Evolutionary conservation across 345 rosid species (phyloP), one percentile per base, ranked within the genome.

Genomic region (Crucihimalaya himalaica): DNA sequence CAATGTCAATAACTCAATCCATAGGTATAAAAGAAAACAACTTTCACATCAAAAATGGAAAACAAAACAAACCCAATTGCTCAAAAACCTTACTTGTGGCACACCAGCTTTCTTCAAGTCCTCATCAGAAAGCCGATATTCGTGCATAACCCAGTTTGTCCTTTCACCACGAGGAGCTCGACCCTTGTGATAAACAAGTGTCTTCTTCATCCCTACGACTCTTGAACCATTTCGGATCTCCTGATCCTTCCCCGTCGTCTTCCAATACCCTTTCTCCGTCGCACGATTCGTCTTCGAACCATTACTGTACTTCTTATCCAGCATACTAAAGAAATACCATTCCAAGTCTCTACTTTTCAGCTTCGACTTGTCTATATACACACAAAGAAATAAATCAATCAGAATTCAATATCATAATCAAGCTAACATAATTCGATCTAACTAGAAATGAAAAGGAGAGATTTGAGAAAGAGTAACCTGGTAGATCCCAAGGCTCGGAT

Each of bases 81-180:
- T 28, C 28, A 32, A 8, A 45, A 10, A 70, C 39, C 91, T 86
- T 83, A 95, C 99, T 60, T 82, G 96, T 4, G 83, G 78, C 55
- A 85, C 71, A 63, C 88, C 89, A 34, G 81, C 77, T 76, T 81
- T 86, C 80, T 66, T 82, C 77, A 95, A 45, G 29, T 88, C 88
- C 66, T 92, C 92, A 55, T 92, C 99, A 35, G 83, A 71, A 20
- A 95, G 87, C 6, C 96, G 84, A 72, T 92, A 95, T 84, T 95
- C 99, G 0, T 95, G 99, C 99, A 95, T 95, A 42, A 95, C 99
- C 99, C 99, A 95, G 70, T 92, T 92, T 3, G 88, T 76, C n/a
- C 99, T 87, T 73, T 86, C 85, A 51, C 97, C 97, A 56, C 83
- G 88, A 6, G 99, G 99, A 66, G 99, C 97, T 32, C 97, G 85